A percentile compares a stretch with the other conserved stretches of the same genome.
These are phyloP conservation scores for Aspergillus novofumigatus DNA, from an alignment of 2,329 filamentous ascomycete genomes.

Conservation along the genomic window DNA sequence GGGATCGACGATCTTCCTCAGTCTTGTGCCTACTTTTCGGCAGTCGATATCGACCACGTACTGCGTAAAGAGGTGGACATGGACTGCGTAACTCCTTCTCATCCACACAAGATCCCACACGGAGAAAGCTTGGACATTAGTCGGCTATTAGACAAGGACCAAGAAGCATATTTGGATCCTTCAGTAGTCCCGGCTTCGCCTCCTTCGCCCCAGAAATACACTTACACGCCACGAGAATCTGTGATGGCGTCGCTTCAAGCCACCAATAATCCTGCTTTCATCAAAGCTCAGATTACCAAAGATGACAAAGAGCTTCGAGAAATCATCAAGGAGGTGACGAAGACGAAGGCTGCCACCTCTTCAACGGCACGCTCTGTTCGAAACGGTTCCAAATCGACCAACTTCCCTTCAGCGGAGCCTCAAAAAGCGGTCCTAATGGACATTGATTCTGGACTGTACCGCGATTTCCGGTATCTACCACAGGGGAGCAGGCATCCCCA, in stretches of 20 bases:
- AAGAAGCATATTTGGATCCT: slow-evolving; percentile 65
- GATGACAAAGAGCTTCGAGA: slow-evolving; percentile 69
- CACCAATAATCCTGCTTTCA: slow-evolving; percentile 56
- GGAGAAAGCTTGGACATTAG: slow-evolving; percentile 84
- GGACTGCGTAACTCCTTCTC: slow-evolving; percentile 90
- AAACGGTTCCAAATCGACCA: slow-evolving; percentile 24
- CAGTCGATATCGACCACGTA: slow-evolving; percentile 90
- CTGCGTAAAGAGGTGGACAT: slow-evolving; percentile 98
- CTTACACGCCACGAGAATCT: slow-evolving; percentile 66
- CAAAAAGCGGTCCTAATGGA: slow-evolving; percentile 45
- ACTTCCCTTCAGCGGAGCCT: slow-evolving; percentile 33
- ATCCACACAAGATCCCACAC: slow-evolving; percentile 70
- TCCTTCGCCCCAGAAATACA: slow-evolving; percentile 59
- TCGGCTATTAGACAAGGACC: slow-evolving; percentile 69
- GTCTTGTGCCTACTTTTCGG: slow-evolving; percentile 90
- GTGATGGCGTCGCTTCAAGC: slow-evolving; percentile 72
- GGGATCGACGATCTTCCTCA: slow-evolving; percentile 94
- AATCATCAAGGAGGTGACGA: slow-evolving; percentile 61
- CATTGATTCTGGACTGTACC: slow-evolving; percentile 34
- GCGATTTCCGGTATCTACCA: slow-evolving; percentile 24
- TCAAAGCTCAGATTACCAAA: slow-evolving; percentile 78
- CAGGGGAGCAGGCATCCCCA: slow-evolving; percentile 29
- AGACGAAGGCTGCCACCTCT: slow-evolving; percentile 24
- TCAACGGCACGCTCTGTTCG: slow-evolving; percentile 20
- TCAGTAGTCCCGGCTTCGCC: slow-evolving; percentile 53